Evolutionary conservation across 176 grass and related monocot species (phyloP), one percentile per base, ranked within the genome.

Genomic region (Luzula sylvatica): DNA sequence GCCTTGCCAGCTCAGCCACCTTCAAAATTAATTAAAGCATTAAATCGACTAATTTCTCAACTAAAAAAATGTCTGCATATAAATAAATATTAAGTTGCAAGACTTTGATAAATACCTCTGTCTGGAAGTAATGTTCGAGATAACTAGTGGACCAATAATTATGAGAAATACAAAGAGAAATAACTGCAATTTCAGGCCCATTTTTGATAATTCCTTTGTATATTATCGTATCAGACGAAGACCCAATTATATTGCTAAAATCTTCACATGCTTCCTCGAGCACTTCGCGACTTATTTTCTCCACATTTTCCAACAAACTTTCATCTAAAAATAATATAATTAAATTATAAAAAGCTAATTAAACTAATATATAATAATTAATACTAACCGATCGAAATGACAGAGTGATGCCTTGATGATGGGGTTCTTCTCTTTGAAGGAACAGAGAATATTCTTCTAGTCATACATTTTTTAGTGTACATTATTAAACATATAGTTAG

Each of bases 201-300:
- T 81, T 75, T 46, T 86, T 82, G 65, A 90, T 55, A 53, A 60
- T 98, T 38, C 92, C 92, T 77, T 98, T 98, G 44, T 90, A 90
- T 52, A 90, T 70, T 5, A 98, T 50, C 39, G 71, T 83, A 52
- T 98, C 75, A 12, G 68, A 67, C 47, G 81, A 90, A 45, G 85
- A 98, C 40, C 85, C 85, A 27, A 90, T 98, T 38, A 98, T 87
- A 67, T 98, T 98, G 82, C 92, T 98, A 64, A 98, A 98, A 66
- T 98, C 92, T 65, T 90, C 92, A 18, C 92, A 98, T 52, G 92
- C 74, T 68, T 72, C 75, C 40, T 80, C 72, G 52, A 98, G 78
- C 59, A 86, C 86, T 20, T 66, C 81, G 11, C 86, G 75, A 35
- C 26, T 83, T 53, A 87, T 69, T 73, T 78, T 90, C 7, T 43